Conservation (phyloP, 2,329 filamentous ascomycete genomes). For the Cladosporium oxysporum region DNA sequence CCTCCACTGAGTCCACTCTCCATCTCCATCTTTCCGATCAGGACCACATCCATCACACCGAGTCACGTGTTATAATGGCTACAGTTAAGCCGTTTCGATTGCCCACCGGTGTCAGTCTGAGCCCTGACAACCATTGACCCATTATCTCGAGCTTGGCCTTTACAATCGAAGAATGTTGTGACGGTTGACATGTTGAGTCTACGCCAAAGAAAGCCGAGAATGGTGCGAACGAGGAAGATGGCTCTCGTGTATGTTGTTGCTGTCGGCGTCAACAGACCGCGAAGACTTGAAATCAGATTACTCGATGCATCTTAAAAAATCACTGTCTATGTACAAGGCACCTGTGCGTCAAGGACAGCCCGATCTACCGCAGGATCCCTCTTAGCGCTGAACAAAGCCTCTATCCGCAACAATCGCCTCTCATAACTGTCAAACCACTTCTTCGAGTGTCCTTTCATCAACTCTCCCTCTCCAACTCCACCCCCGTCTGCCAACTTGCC, state of each 20-base stretch:
- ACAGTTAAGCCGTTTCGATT: neutral
- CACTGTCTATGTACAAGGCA: constrained; percentile 9
- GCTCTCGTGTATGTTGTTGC: too few species aligned
- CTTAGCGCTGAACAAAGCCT: constrained; percentile 30
- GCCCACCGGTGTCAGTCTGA: neutral
- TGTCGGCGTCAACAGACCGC: too few species aligned
- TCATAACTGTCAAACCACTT: constrained; percentile 40
- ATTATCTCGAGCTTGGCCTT: neutral
- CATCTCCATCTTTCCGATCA: neutral
- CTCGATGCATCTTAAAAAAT: neutral
- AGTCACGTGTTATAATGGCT: neutral
- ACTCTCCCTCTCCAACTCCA: neutral
- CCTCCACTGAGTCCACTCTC: neutral
- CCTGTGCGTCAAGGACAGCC: neutral
- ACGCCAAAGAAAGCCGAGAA: too few species aligned
- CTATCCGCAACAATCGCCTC: constrained; percentile 37
- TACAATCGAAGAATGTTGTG: too few species aligned
- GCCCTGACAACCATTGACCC: neutral
- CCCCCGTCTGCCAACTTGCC: constrained; percentile 29
- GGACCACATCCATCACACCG: neutral
- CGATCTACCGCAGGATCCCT: constrained; percentile 19
- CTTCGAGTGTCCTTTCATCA: constrained; percentile 39
- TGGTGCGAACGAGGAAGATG: too few species aligned
- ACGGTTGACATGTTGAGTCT: too few species aligned
- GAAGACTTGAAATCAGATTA: too few species aligned